Evolutionary conservation across 768 basidiomycete species (phyloP).

Genomic region (Russula lepida): DNA sequence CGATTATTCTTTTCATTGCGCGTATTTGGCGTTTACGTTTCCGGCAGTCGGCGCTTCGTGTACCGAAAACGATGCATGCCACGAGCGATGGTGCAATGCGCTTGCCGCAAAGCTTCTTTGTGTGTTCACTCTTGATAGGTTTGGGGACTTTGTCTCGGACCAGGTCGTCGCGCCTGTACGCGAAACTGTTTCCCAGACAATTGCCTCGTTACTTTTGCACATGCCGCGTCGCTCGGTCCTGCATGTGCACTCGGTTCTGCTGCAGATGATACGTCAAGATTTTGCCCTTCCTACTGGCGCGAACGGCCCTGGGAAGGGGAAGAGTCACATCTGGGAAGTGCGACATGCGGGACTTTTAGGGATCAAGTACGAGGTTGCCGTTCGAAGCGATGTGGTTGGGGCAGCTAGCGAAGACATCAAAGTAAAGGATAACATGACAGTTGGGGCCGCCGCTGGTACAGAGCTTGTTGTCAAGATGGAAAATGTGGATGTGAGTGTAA

Average conservation of each 20-base stretch:
- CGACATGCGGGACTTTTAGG: constrained; percentile 96
- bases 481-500: not conserved
- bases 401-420: constrained; percentile 21
- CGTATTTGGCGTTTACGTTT: not conserved
- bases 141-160: constrained; percentile 95
- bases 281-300: constrained; percentile 39
- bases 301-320: constrained; percentile 28
- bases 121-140: constrained; percentile 92
- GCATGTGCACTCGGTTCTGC: constrained; percentile 73
- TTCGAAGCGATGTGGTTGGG: constrained; percentile 75
- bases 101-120: constrained; percentile 79
- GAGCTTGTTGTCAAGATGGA: not conserved
- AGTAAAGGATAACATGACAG: constrained; percentile 14
- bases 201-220: constrained; percentile 81
- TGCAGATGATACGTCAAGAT: constrained; percentile 92
- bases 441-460: not conserved
- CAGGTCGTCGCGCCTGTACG: constrained; percentile 96
- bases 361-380: constrained; percentile 96
- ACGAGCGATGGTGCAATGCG: constrained; percentile 86
- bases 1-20: not conserved
- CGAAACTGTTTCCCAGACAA: constrained; percentile 90
- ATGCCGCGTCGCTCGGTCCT: constrained; percentile 76
- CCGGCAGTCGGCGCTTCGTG: constrained; percentile 40
- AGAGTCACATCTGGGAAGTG: constrained; percentile 85
- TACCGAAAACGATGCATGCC: constrained; percentile 54